Evolutionary conservation across 2,329 filamentous ascomycete species (phyloP), one percentile per base, ranked within the genome.

Genomic region (Colletotrichum sojae): DNA sequence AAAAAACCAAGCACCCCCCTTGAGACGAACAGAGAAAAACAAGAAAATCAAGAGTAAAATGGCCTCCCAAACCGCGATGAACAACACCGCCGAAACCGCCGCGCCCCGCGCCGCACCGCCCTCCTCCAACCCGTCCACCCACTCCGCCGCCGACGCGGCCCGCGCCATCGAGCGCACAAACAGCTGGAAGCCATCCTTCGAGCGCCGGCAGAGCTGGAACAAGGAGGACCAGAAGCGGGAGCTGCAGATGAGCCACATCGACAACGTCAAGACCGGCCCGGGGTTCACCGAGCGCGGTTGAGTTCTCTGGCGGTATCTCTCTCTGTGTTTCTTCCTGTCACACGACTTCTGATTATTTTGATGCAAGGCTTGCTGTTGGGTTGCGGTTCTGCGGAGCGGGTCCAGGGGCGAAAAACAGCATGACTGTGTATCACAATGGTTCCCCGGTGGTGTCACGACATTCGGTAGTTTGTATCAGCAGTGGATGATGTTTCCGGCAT

Each of bases 171-270:
- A 75, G 43, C 76, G 76, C 72, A 77, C 79, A 2, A 75, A 74
- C 64, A 75, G 72, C 70, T 89, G 87, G 87, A 82, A 81, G 72
- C 87, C 87, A 8, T 73, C 74, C 18, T 72, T 82, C 61, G 77
- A 82, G 72, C 81, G 83, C 10, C 83, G 85, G 54, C 84, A 85
- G 75, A 87, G 85, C 78, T 89, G 84, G 81, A 83, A 80, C 73
- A 79, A 80, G 43, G 84, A 90, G 77, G 87, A 88, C 75, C 82
- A 82, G 76, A 88, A 87, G 76, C 86, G 83, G 71, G 78, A 78
- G 62, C 73, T 86, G 77, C 85, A 87, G 73, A 84, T 87, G 84
- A 78, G 76, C 54, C 78, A 75, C 63, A 78, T 84, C 36, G 76
- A 74, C 2, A 75, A 74, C 40, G 78, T 79, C 65, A 73, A 78